phyloP scores from a whole-genome alignment of 2,329 filamentous ascomycete genomes.

The Colletotrichum costaricense region DNA sequence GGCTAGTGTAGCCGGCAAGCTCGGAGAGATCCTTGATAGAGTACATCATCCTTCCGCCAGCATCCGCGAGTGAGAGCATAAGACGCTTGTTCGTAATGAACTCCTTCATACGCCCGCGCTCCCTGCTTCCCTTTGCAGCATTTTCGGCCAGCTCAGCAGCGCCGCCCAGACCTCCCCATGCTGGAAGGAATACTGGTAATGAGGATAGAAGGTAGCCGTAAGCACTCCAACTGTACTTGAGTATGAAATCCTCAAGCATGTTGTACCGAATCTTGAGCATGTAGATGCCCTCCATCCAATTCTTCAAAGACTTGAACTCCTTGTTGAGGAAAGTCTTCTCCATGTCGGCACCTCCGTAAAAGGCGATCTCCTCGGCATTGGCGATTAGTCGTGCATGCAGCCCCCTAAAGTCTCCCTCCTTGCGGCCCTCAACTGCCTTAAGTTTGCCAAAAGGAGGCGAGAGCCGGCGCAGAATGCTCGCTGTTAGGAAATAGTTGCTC shows the following conservation, averaged over 20 bases:
- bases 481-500: slow-evolving; percentile 94
- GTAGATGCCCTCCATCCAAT: slow-evolving; percentile 99
- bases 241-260: slow-evolving; percentile 96
- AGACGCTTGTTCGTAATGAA: slow-evolving; percentile 99
- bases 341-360: slow-evolving; percentile 95
- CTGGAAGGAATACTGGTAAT: slow-evolving; percentile 91
- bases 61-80: slow-evolving; percentile 96
- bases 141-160: slow-evolving; percentile 71
- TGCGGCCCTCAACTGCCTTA: slow-evolving; percentile 94
- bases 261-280: slow-evolving; percentile 98
- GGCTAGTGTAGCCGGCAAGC: slow-evolving; percentile 93
- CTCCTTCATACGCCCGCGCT: slow-evolving; percentile 92
- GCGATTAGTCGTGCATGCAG: slow-evolving; percentile 92
- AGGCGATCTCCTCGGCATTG: slow-evolving; percentile 97
- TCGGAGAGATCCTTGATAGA: slow-evolving; percentile 98
- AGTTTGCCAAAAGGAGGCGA: slow-evolving; percentile 97
- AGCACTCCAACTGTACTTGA: slow-evolving; percentile 99
- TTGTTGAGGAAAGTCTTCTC: slow-evolving; percentile 92
- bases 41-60: slow-evolving; percentile 99
- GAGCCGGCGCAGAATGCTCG: slow-evolving; percentile 85
- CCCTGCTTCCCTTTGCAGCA: slow-evolving; percentile 67
- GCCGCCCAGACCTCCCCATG: slow-evolving; percentile 89
- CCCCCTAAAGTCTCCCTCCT: slow-evolving; percentile 94
- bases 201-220: slow-evolving; percentile 96
- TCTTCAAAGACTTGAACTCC: slow-evolving; percentile 92